Conservation (phyloP, 2,329 filamentous ascomycete species). For the Gaeumannomyces tritici region DNA sequence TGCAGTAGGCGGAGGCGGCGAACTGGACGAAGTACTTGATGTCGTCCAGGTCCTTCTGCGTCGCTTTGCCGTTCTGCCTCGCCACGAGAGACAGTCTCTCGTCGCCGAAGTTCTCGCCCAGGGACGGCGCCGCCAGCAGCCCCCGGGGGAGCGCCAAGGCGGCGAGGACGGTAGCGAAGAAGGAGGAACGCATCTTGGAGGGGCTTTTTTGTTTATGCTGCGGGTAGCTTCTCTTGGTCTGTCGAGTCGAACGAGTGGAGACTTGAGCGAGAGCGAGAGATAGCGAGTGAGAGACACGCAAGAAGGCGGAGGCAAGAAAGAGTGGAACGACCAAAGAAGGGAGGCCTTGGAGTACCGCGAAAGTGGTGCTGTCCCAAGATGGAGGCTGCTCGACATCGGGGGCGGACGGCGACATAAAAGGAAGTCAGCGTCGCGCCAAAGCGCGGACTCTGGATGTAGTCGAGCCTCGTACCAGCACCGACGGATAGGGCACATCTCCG, state of each 20-base stretch:
- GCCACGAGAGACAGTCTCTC: neutral
- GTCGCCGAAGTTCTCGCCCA: neutral
- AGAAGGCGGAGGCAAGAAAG: neutral
- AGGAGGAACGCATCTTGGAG: neutral
- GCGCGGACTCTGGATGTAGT: too few relatives aligned
- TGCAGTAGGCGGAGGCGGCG: conserved; percentile 44
- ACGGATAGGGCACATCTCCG: too few relatives aligned
- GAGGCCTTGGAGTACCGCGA: neutral
- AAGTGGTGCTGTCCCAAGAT: neutral
- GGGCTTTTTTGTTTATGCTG: too few relatives aligned
- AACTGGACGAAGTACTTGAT: conserved; percentile 42
- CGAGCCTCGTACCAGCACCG: too few relatives aligned
- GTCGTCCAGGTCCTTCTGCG: conserved; percentile 22
- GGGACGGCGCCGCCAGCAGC: neutral
- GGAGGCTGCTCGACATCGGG: neutral
- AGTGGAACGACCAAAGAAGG: neutral
- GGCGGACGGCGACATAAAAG: neutral
- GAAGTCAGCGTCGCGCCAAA: neutral
- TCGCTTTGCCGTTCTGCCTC: conserved; percentile 13
- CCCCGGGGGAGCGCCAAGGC: neutral
- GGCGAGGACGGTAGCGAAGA: neutral
- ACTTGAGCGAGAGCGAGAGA: neutral
- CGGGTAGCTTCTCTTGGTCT: neutral
- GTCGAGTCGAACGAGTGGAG: neutral
- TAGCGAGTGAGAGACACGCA: neutral